These are phyloP conservation scores for Middelhovenomyces tepae DNA, from an alignment of 805 yeast species.

Conservation along the genomic window DNA sequence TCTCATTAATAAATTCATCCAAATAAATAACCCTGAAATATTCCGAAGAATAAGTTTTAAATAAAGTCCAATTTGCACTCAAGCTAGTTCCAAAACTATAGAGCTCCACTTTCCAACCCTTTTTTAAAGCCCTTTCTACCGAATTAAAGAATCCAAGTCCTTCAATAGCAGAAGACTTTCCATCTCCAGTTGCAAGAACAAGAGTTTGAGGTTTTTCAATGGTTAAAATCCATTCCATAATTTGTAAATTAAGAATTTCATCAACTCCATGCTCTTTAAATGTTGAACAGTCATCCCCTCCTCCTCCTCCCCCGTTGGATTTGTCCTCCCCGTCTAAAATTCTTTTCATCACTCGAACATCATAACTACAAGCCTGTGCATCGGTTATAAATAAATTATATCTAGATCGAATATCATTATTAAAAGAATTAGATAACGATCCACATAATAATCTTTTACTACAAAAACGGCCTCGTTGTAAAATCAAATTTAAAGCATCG, in stretches of 20 bases:
- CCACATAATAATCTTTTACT: conserved; percentile 2
- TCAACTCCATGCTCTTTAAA: conserved; percentile 12
- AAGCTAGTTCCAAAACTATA: conserved; percentile 8
- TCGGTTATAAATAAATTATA: not conserved
- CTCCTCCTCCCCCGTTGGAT: too few relatives aligned
- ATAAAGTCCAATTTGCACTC: conserved; percentile 7
- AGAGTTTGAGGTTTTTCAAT: conserved; percentile 2
- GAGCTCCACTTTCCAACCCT: conserved; percentile 13
- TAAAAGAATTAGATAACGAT: not conserved
- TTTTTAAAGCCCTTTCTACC: conserved; percentile 5
- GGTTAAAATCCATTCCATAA: not conserved
- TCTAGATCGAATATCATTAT: too few relatives aligned
- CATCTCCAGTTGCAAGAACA: conserved; percentile 13
- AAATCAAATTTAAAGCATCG: conserved; percentile 4
- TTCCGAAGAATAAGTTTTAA: conserved; percentile 4
- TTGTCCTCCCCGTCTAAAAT: not conserved
- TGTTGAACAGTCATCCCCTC: too few relatives aligned
- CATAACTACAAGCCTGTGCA: not conserved
- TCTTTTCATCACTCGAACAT: conserved; percentile 1
- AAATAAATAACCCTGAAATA: conserved; percentile 7
- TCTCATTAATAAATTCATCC: conserved; percentile 6
- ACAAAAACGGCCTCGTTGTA: conserved; percentile 9
- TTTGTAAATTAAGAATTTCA: conserved; percentile 5
- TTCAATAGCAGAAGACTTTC: conserved; percentile 3
- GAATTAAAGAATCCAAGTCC: conserved; percentile 6